phyloP scores from a whole-genome alignment of 2,329 filamentous ascomycete genomes.

The Ustulina deusta region DNA sequence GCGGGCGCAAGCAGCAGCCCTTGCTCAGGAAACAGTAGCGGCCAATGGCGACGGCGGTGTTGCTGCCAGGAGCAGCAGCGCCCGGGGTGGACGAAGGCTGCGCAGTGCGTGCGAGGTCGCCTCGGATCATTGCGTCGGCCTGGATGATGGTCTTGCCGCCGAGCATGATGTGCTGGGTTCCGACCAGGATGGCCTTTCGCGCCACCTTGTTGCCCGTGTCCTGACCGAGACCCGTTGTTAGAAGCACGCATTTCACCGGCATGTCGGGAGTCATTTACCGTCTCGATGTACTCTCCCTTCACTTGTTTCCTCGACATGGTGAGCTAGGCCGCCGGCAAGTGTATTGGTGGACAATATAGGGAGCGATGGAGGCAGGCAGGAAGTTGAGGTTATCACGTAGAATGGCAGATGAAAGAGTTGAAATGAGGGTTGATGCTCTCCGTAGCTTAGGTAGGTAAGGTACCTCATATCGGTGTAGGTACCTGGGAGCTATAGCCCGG shows the following conservation, averaged over 20 bases:
- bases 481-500: too few relatives aligned
- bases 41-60: slow-evolving; percentile 84
- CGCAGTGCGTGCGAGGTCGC: slow-evolving; percentile 78
- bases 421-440: not conserved
- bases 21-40: slow-evolving; percentile 90
- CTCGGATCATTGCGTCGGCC: slow-evolving; percentile 92
- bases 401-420: not conserved
- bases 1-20: slow-evolving; percentile 82
- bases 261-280: slow-evolving; percentile 69
- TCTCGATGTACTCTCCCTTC: slow-evolving; percentile 97
- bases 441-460: not conserved
- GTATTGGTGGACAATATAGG: not conserved
- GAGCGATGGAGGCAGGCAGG: not conserved
- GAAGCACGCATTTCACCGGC: not conserved
- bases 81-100: slow-evolving; percentile 57
- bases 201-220: slow-evolving; percentile 99
- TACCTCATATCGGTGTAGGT: too few relatives aligned
- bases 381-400: not conserved
- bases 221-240: slow-evolving; percentile 58
- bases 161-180: slow-evolving; percentile 97
- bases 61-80: slow-evolving; percentile 61
- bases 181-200: slow-evolving; percentile 88
- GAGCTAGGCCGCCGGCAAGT: not conserved
- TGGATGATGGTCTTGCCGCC: slow-evolving; percentile 97
- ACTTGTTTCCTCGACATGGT: slow-evolving; percentile 79